Percentiles rank a stretch among this genome's conserved stretches.
Evolutionary conservation across 2,329 filamentous ascomycete species (phyloP).

Genomic region (Alternaria metachromatica): DNA sequence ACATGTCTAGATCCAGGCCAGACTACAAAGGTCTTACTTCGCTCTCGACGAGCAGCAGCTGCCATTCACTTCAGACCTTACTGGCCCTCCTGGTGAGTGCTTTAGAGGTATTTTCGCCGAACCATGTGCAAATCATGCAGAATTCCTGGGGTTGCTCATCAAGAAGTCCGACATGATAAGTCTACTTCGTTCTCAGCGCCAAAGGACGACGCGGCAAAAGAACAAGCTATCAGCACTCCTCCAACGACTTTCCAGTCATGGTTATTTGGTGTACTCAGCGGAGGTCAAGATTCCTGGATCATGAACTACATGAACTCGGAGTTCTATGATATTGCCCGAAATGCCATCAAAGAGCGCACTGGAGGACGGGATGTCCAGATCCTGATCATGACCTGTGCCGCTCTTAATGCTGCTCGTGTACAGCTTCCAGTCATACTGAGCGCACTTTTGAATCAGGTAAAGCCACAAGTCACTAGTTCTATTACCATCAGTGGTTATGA

Average conservation of each 20-base stretch:
- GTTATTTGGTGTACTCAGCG: constrained; percentile 3
- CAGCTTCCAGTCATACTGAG: background rate
- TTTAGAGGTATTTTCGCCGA: background rate
- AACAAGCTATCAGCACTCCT: background rate
- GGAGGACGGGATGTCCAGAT: constrained; percentile 2
- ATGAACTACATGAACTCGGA: constrained; percentile 3
- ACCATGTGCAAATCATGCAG: background rate
- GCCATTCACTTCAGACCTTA: background rate
- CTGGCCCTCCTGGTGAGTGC: background rate
- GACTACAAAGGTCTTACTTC: background rate
- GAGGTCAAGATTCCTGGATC: constrained; percentile 6
- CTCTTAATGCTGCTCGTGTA: constrained; percentile 2
- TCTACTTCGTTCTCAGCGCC: background rate
- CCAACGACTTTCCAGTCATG: constrained; percentile 6
- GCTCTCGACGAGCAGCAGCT: background rate
- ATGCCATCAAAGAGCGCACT: background rate
- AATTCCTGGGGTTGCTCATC: background rate
- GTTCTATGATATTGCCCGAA: background rate
- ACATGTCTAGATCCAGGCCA: background rate
- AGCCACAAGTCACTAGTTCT: constrained; percentile 6
- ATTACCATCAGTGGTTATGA: background rate
- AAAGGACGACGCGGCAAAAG: background rate
- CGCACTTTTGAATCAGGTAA: constrained; percentile 1
- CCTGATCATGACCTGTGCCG: constrained; percentile 2
- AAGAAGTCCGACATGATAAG: background rate